A percentile compares a stretch with the other conserved stretches of the same genome.
Conservation (phyloP, 345 rosid species). For the Excoecaria agallocha region DNA sequence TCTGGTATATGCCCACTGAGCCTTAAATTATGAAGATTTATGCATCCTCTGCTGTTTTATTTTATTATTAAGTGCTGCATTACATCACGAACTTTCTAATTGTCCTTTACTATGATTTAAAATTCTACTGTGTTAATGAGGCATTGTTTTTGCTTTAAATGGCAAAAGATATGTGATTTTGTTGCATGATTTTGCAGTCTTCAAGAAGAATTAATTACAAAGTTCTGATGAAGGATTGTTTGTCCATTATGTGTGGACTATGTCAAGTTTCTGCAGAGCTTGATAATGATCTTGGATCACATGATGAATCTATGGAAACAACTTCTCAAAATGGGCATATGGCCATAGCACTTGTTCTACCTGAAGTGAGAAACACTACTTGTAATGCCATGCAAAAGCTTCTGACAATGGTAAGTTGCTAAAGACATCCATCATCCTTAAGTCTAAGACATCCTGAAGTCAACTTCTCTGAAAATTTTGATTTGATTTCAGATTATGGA, state of each 20-base stretch:
- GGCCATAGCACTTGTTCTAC: constrained; percentile 40
- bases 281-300: constrained; percentile 9
- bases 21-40: neutral
- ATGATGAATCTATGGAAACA: constrained; percentile 21
- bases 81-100: neutral
- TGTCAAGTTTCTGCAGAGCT: constrained; percentile 29
- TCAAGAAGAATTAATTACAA: constrained; percentile 73
- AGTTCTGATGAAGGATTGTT: constrained; percentile 60
- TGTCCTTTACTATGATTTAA: neutral
- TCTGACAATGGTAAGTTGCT: constrained; percentile 47
- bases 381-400: constrained; percentile 58
- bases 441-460: constrained; percentile 4
- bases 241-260: constrained; percentile 49
- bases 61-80: neutral
- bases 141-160: constrained; percentile 1
- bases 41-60: neutral
- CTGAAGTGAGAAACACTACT: constrained; percentile 46
- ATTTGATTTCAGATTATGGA: constrained; percentile 59
- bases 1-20: constrained; percentile 45
- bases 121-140: neutral
- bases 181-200: constrained; percentile 42
- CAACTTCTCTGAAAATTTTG: constrained; percentile 9
- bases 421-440: neutral
- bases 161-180: constrained; percentile 5
- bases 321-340: constrained; percentile 26